Percentiles rank a stretch among this genome's conserved stretches.
These are phyloP conservation scores for Carallia brachiata DNA, from an alignment of 345 rosid species.

Conservation along the genomic window DNA sequence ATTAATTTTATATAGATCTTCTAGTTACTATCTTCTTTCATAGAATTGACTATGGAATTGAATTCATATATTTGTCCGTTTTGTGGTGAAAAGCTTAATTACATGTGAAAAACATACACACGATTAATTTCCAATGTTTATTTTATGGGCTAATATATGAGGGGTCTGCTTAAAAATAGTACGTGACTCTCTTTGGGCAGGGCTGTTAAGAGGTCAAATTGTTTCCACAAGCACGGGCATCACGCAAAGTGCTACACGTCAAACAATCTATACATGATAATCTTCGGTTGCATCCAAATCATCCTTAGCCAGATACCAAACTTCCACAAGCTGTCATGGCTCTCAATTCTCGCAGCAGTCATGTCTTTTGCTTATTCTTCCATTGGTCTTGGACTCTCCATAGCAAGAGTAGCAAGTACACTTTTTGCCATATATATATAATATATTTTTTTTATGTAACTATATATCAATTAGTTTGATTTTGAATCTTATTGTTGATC, in stretches of 20 bases:
- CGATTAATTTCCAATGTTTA: too few species aligned
- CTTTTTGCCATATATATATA: not conserved
- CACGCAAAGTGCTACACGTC: conserved; percentile 49
- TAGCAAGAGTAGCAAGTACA: conserved; percentile 51
- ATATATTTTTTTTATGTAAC: too few species aligned
- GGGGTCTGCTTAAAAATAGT: too few species aligned
- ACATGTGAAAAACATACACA: too few species aligned
- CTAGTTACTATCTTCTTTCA: too few species aligned
- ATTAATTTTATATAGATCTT: too few species aligned
- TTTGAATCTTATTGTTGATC: not conserved
- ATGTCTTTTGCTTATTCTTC: conserved; percentile 83
- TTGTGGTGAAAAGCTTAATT: too few species aligned
- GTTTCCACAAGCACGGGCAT: conserved; percentile 74
- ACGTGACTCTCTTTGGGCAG: conserved; percentile 26
- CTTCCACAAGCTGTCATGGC: conserved; percentile 86
- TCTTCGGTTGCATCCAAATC: conserved; percentile 67
- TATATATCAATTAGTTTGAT: not conserved
- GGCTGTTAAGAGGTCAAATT: conserved; percentile 72
- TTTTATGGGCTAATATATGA: too few species aligned
- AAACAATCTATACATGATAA: conserved; percentile 58
- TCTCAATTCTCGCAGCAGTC: conserved; percentile 73
- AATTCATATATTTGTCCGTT: too few species aligned
- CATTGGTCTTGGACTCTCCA: conserved; percentile 74
- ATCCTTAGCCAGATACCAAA: conserved; percentile 80
- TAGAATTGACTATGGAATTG: too few species aligned